Conservation (phyloP, 2,329 filamentous ascomycete genomes). For the Arthrobotrys pseudoclavata region DNA sequence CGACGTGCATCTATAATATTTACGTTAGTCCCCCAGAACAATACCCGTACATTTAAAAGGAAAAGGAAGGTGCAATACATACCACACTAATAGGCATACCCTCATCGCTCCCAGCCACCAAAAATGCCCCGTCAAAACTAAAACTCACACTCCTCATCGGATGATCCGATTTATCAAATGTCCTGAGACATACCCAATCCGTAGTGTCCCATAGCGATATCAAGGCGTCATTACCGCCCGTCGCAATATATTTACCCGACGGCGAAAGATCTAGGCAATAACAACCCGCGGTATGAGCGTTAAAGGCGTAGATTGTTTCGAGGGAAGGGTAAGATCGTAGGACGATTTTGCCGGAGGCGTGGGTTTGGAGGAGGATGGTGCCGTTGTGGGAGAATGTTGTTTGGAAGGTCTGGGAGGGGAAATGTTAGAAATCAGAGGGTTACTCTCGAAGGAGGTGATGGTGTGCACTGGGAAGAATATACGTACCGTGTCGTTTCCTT, state of each 20-base stretch:
- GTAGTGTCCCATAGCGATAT: slow-evolving; percentile 71
- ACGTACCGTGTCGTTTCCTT: slow-evolving; percentile 57
- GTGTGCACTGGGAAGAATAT: not conserved
- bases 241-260: slow-evolving; percentile 69
- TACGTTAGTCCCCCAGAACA: not conserved
- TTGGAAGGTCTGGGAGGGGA: slow-evolving; percentile 68
- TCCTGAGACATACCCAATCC: slow-evolving; percentile 70
- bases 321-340: slow-evolving; percentile 67
- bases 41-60: not conserved
- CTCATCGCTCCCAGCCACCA: slow-evolving; percentile 70
- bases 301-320: slow-evolving; percentile 67
- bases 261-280: slow-evolving; percentile 69
- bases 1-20: slow-evolving; percentile 62
- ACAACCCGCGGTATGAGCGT: slow-evolving; percentile 69
- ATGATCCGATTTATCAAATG: slow-evolving; percentile 68
- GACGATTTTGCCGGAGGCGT: slow-evolving; percentile 69
- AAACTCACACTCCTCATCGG: slow-evolving; percentile 70
- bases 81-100: slow-evolving; percentile 64
- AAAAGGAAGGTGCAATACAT: slow-evolving; percentile 28
- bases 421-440: not conserved
- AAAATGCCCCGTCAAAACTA: slow-evolving; percentile 71
- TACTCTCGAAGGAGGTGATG: not conserved
- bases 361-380: slow-evolving; percentile 69
- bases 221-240: slow-evolving; percentile 70
- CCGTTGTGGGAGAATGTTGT: slow-evolving; percentile 70